A percentile compares a stretch with the other conserved stretches of the same genome.
These are phyloP conservation scores for Pyrus communis DNA, from an alignment of 306 rosid species.

Conservation along the genomic window DNA sequence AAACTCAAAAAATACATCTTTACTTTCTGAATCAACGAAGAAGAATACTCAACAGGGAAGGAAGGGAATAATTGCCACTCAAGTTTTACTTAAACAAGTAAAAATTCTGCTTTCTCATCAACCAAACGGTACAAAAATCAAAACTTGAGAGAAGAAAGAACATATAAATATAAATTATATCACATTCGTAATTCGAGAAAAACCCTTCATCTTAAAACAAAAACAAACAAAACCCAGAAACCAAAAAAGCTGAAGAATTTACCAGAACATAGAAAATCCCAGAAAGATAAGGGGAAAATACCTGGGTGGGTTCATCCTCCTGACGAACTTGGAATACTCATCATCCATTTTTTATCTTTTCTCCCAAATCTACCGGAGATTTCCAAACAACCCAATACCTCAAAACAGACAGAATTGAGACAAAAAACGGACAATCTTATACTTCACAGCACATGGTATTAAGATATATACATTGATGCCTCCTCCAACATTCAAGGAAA, in stretches of 20 bases:
- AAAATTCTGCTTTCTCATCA: background rate
- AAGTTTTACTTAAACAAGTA: no score
- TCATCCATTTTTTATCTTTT: slow-evolving; percentile 27
- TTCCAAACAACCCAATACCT: background rate
- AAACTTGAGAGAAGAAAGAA: background rate
- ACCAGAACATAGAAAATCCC: background rate
- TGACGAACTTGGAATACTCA: slow-evolving; percentile 51
- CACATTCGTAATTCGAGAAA: background rate
- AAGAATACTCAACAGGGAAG: background rate
- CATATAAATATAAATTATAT: background rate
- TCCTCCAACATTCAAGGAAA: slow-evolving; percentile 31
- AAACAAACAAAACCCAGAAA: background rate
- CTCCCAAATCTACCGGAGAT: background rate
- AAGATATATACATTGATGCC: background rate
- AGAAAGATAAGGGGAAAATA: background rate
- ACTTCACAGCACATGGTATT: background rate
- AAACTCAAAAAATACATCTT: background rate
- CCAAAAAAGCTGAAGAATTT: background rate
- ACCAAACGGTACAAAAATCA: background rate
- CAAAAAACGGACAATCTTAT: background rate
- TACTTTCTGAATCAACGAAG: background rate
- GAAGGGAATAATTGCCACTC: background rate
- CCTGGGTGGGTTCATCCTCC: slow-evolving; percentile 69
- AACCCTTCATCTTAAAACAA: background rate
- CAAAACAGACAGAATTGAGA: background rate